Evolutionary conservation across 2,329 filamentous ascomycete species (phyloP).

Genomic region (Pestalotiopsis sp.): DNA sequence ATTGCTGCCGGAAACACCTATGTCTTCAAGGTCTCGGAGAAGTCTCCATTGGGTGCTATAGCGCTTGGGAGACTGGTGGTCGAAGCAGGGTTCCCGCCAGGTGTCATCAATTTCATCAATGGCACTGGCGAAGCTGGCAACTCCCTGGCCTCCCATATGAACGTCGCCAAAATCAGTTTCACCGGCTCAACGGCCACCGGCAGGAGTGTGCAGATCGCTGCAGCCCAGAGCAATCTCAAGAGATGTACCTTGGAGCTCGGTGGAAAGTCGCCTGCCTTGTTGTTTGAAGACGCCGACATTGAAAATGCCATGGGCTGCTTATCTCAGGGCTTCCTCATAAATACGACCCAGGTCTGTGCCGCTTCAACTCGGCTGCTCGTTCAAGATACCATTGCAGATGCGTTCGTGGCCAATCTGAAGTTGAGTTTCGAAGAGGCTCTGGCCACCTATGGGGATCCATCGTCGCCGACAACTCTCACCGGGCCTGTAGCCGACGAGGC

Average conservation of each 20-base stretch:
- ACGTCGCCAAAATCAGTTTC: slow-evolving; percentile 78
- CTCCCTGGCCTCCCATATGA: slow-evolving; percentile 67
- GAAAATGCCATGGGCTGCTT: slow-evolving; percentile 51
- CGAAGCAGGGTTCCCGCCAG: slow-evolving; percentile 74
- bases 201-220: slow-evolving; percentile 68
- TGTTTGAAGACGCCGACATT: slow-evolving; percentile 60
- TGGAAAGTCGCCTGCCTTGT: slow-evolving; percentile 56
- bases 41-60: slow-evolving; percentile 61
- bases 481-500: slow-evolving; percentile 28
- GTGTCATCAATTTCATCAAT: slow-evolving; percentile 77
- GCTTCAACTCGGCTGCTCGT: slow-evolving; percentile 18
- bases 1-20: slow-evolving; percentile 63
- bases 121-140: slow-evolving; percentile 72
- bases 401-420: slow-evolving; percentile 22
- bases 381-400: slow-evolving; percentile 24
- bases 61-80: slow-evolving; percentile 67
- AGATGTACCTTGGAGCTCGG: slow-evolving; percentile 59
- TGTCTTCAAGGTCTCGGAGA: slow-evolving; percentile 62
- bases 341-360: slow-evolving; percentile 20
- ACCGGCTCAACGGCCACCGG: slow-evolving; percentile 75
- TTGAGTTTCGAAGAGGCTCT: background rate
- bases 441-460: slow-evolving; percentile 19
- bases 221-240: slow-evolving; percentile 56
- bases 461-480: slow-evolving; percentile 8
- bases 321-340: slow-evolving; percentile 13